phyloP scores from a whole-genome alignment of 2,329 filamentous ascomycete genomes.

The Clonostachys rosea region DNA sequence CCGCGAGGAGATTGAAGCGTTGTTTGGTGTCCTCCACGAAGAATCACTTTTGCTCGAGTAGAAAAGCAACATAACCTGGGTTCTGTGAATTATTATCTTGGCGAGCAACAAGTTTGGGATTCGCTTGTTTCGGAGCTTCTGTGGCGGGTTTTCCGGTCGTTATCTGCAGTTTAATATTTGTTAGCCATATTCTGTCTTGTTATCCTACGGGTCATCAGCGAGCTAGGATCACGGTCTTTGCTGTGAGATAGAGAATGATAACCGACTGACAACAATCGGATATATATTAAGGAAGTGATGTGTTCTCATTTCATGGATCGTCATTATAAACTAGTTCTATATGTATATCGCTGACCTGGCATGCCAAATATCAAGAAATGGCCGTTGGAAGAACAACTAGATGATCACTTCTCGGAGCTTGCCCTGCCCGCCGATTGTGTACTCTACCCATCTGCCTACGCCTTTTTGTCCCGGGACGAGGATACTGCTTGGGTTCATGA shows the following conservation, averaged over 20 bases:
- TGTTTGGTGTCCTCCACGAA: constrained; percentile 60
- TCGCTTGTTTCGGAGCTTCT: too few relatives aligned
- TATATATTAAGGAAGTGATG: too few relatives aligned
- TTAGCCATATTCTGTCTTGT: not conserved
- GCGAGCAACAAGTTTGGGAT: too few relatives aligned
- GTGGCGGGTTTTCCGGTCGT: too few relatives aligned
- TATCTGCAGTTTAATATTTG: too few relatives aligned
- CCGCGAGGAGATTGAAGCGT: constrained; percentile 53
- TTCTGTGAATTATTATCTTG: not conserved
- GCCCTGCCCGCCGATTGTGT: constrained; percentile 63
- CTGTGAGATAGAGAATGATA: too few relatives aligned
- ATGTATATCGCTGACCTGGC: too few relatives aligned
- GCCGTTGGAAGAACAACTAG: constrained; percentile 16
- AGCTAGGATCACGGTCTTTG: too few relatives aligned
- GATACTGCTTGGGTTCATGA: constrained; percentile 85
- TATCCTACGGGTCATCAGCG: not conserved
- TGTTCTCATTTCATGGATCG: too few relatives aligned
- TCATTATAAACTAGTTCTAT: too few relatives aligned
- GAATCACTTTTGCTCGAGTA: constrained; percentile 54
- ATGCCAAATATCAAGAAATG: too few relatives aligned
- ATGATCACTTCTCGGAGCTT: constrained; percentile 59
- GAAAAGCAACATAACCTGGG: not conserved
- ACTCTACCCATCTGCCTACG: constrained; percentile 82
- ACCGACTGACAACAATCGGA: too few relatives aligned
- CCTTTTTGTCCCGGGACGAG: constrained; percentile 65